phyloP scores from a whole-genome alignment of 1,284 basidiomycete species.

The Anthracocystis setariae region DNA sequence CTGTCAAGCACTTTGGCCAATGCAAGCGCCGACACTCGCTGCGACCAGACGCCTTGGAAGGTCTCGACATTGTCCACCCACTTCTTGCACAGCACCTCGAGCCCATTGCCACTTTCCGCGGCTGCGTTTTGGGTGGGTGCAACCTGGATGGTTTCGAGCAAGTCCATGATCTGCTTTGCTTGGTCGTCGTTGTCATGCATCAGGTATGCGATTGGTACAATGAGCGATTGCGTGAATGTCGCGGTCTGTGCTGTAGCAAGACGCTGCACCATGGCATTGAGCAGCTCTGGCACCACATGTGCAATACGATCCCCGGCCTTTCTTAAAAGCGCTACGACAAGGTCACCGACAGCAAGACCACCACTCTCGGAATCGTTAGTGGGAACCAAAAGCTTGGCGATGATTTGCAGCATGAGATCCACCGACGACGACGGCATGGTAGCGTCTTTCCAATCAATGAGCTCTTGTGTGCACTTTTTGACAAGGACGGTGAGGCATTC shows the following conservation, averaged over 20 bases:
- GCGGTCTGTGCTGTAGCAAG: constrained; percentile 86
- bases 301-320: constrained; percentile 78
- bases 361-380: constrained; percentile 72
- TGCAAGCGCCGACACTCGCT: constrained; percentile 75
- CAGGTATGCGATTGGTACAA: constrained; percentile 91
- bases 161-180: constrained; percentile 51
- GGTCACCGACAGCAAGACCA: constrained; percentile 89
- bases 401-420: constrained; percentile 54
- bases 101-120: constrained; percentile 70
- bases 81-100: constrained; percentile 83
- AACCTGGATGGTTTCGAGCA: constrained; percentile 69
- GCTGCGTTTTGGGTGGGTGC: background rate
- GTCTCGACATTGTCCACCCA: constrained; percentile 95
- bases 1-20: constrained; percentile 80
- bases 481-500: constrained; percentile 83
- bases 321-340: constrained; percentile 90
- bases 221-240: constrained; percentile 81
- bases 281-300: constrained; percentile 83
- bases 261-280: constrained; percentile 82
- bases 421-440: constrained; percentile 17
- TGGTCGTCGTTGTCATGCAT: constrained; percentile 79
- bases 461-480: constrained; percentile 83
- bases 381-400: constrained; percentile 54
- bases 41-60: constrained; percentile 87
- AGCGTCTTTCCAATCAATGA: constrained; percentile 73